These are phyloP conservation scores for Annulohypoxylon truncatum DNA, from an alignment of 2,329 filamentous ascomycete genomes.

Conservation along the genomic window DNA sequence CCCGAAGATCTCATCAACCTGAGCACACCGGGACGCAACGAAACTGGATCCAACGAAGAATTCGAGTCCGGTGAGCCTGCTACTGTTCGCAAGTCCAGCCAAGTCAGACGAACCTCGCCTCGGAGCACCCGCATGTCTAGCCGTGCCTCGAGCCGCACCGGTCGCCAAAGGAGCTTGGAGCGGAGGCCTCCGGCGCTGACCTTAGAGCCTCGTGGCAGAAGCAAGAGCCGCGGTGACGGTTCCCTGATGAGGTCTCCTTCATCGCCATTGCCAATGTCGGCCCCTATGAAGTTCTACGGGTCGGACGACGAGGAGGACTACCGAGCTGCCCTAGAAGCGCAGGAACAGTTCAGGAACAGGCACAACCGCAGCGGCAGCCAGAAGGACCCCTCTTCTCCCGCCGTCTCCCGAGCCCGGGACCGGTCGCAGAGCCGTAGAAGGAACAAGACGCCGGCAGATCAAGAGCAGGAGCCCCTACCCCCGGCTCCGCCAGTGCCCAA, in stretches of 20 bases:
- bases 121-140: constrained; percentile 52
- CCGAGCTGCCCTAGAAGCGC: constrained; percentile 62
- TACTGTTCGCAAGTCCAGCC: constrained; percentile 59
- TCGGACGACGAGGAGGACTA: constrained; percentile 76
- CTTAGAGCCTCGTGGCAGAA: constrained; percentile 70
- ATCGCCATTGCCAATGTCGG: constrained; percentile 81
- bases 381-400: constrained; percentile 49
- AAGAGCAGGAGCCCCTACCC: constrained; percentile 48
- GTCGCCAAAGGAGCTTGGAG: constrained; percentile 61
- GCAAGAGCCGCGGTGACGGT: constrained; percentile 67
- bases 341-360: constrained; percentile 67
- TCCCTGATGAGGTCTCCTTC: constrained; percentile 78
- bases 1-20: constrained; percentile 82
- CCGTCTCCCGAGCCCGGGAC: constrained; percentile 51
- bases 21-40: constrained; percentile 58
- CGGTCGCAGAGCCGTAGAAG: constrained; percentile 54
- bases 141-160: constrained; percentile 62
- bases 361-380: constrained; percentile 64
- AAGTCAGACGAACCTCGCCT: constrained; percentile 49
- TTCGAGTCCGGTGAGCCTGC: constrained; percentile 54
- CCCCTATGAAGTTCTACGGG: constrained; percentile 63
- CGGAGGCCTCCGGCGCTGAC: constrained; percentile 56
- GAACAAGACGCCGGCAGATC: constrained; percentile 48
- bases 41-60: constrained; percentile 44
- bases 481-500: constrained; percentile 42